Percentiles rank a stretch among this genome's conserved stretches.
phyloP scores from a whole-genome alignment of 352 stramenopile genomes.

The Pythium periplocum region DNA sequence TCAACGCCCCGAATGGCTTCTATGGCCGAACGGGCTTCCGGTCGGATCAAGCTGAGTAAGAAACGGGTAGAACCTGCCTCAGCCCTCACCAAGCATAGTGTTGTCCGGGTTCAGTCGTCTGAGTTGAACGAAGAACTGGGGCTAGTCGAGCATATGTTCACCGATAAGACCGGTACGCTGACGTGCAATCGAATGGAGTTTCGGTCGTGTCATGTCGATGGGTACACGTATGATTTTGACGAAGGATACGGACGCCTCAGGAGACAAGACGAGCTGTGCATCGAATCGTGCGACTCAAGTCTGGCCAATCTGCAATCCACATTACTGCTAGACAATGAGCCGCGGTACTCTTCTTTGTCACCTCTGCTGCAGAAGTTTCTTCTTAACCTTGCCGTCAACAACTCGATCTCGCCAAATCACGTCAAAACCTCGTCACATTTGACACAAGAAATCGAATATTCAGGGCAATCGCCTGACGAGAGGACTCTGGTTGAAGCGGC shows the following conservation, averaged over 20 bases:
- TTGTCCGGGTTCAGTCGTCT: conserved; percentile 81
- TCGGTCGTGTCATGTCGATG: conserved; percentile 89
- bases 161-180: conserved; percentile 98
- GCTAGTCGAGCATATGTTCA: conserved; percentile 98
- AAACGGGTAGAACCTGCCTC: too few relatives aligned
- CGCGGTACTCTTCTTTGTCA: conserved; percentile 7
- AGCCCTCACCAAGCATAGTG: too few relatives aligned
- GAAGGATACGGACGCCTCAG: conserved; percentile 30
- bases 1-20: conserved; percentile 61
- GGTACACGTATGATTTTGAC: conserved; percentile 83
- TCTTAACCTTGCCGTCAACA: conserved; percentile 83
- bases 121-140: conserved; percentile 94
- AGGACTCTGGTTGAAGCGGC: conserved; percentile 31
- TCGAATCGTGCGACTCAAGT: too few relatives aligned
- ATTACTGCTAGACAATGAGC: too few relatives aligned
- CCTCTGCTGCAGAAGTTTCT: conserved; percentile 77
- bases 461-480: conserved; percentile 84
- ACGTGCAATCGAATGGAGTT: conserved; percentile 99
- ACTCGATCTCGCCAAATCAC: conserved; percentile 96
- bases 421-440: too few relatives aligned
- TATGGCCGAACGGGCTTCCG: too few relatives aligned
- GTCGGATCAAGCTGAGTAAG: too few relatives aligned
- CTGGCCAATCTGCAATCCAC: too few relatives aligned
- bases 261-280: conserved; percentile 31
- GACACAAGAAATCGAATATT: conserved; percentile 60